A percentile compares a stretch with the other conserved stretches of the same genome.
Conservation (phyloP, 2,329 filamentous ascomycete genomes). For the Aspergillus costaricaensis region DNA sequence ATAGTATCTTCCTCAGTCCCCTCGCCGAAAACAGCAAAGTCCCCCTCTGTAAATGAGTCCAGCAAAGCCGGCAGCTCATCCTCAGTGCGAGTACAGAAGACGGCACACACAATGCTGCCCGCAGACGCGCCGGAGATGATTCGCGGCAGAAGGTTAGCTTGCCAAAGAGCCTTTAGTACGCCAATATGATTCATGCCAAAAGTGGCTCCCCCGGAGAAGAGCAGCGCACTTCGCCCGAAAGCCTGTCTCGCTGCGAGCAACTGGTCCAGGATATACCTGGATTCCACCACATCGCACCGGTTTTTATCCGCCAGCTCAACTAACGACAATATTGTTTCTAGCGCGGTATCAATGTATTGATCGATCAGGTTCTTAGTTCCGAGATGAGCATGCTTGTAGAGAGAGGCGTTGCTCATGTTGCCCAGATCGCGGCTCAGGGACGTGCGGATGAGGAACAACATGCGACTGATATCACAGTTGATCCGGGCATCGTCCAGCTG, state of each 20-base stretch:
- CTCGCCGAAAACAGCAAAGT: constrained; percentile 77
- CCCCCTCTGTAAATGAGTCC: constrained; percentile 72
- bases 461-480: constrained; percentile 70
- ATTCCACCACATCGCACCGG: constrained; percentile 57
- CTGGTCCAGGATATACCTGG: constrained; percentile 65
- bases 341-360: constrained; percentile 76
- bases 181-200: constrained; percentile 93
- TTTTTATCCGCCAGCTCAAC: constrained; percentile 62
- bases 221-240: constrained; percentile 79
- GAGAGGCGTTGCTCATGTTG: constrained; percentile 77
- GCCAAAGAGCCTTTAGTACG: constrained; percentile 77
- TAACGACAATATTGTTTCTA: constrained; percentile 71
- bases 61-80: constrained; percentile 73
- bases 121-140: constrained; percentile 88
- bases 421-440: constrained; percentile 78
- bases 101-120: constrained; percentile 80
- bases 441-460: constrained; percentile 80
- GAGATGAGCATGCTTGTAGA: constrained; percentile 82
- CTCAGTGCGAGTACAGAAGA: constrained; percentile 76
- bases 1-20: constrained; percentile 61
- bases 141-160: constrained; percentile 73
- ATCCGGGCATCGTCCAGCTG: constrained; percentile 74
- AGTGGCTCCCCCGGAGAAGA: constrained; percentile 82
- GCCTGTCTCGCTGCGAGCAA: constrained; percentile 73
- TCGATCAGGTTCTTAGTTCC: constrained; percentile 89